Evolutionary conservation across 192 early-diverging fungal genomes (phyloP), one percentile per base, ranked within the genome.

Genomic region (Chytriomyces sp.): DNA sequence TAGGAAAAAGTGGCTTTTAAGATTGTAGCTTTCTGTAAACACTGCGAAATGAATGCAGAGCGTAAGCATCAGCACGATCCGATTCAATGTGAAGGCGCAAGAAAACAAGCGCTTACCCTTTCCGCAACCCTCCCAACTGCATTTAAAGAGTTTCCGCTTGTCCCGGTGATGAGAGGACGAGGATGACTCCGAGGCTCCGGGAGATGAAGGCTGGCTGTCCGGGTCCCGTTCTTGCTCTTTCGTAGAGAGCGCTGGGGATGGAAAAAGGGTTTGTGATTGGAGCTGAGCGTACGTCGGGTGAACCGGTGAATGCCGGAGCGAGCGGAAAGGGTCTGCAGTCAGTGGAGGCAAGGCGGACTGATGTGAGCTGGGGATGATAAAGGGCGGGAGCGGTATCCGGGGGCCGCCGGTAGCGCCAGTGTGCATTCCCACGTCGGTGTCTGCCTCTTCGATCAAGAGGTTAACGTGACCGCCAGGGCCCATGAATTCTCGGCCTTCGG

Each of bases 271-370:
- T 22, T 0, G 44, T 0, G 14, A 22, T 12, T 49, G 12, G 1
- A 1, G 0, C 1, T 22, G 2, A 0, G 14, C 14, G 2, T 0
- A 19, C 1, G 1, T 1, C 14, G 2, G 0, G 2, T 0, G 2
- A 22, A 2, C 0, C 0, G 14, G 44, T 12, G 1, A 2, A 12
- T 49, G 44, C 1, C 22, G 44, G n/a, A n/a, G n/a, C n/a, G n/a
- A n/a, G n/a, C n/a, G n/a, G n/a, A n/a, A n/a, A n/a, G n/a, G n/a
- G n/a, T n/a, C n/a, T n/a, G n/a, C n/a, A n/a, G n/a, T n/a, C n/a
- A n/a, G n/a, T n/a, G n/a, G n/a, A n/a, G n/a, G n/a, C n/a, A n/a
- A n/a, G n/a, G n/a, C n/a, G n/a, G n/a, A n/a, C n/a, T n/a, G n/a
- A n/a, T n/a, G n/a, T n/a, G n/a, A n/a, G n/a, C n/a, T n/a, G n/a